Evolutionary conservation across 495 filamentous ascomycete species (phyloP).

Genomic region (Penicillium verhagenii): DNA sequence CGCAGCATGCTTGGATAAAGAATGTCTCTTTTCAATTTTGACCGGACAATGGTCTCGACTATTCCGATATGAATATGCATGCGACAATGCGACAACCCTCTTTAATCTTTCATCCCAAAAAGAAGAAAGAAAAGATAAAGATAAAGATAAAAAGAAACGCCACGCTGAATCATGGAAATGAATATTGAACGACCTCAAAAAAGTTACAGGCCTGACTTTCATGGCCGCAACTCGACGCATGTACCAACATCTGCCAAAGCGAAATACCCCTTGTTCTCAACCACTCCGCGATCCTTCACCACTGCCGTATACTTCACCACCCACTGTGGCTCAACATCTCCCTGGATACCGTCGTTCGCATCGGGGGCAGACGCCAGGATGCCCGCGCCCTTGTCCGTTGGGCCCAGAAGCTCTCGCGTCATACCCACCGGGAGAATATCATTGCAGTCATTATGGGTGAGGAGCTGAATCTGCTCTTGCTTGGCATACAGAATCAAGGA

Average conservation of each 20-base stretch:
- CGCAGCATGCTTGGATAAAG: conserved; percentile 87
- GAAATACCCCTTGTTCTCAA: conserved; percentile 98
- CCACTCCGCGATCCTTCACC: conserved; percentile 92
- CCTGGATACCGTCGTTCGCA: conserved; percentile 53
- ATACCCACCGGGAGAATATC: conserved; percentile 86
- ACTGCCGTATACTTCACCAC: conserved; percentile 98
- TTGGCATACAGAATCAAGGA: conserved; percentile 83
- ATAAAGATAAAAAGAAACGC: conserved; percentile 31
- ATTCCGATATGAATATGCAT: conserved; percentile 6
- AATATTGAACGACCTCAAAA: conserved; percentile 15
- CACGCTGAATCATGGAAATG: conserved; percentile 30
- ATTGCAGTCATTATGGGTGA: conserved; percentile 93
- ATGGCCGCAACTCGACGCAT: conserved; percentile 34
- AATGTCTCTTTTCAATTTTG: conserved; percentile 4
- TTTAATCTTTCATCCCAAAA: background rate
- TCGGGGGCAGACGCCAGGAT: conserved; percentile 57
- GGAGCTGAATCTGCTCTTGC: conserved; percentile 76
- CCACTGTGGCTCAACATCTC: conserved; percentile 84
- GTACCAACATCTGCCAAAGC: conserved; percentile 69
- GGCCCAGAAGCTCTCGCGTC: conserved; percentile 76
- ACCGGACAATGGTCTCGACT: background rate
- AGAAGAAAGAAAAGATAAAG: conserved; percentile 4
- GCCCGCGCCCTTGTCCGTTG: conserved; percentile 59
- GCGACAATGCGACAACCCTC: background rate
- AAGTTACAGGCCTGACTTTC: background rate